Evolutionary conservation across 2,329 filamentous ascomycete genomes (phyloP), one percentile per base, ranked within the genome.

Genomic region (Ramularia endophylla): DNA sequence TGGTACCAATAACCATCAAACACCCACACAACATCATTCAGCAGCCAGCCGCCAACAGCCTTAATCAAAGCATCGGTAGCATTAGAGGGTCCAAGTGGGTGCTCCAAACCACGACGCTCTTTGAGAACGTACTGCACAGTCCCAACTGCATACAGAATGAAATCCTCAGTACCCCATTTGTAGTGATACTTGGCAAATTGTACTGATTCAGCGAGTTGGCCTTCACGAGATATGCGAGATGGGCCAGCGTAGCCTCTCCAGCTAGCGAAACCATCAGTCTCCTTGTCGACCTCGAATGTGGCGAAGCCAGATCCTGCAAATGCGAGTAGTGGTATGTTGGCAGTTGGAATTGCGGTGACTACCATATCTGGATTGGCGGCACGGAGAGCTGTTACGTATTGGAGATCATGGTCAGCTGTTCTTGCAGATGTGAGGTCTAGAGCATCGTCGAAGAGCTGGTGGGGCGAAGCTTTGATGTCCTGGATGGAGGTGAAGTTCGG

Each of bases 241-340:
- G 50, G 47, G 15, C 47, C 41, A 4, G 61, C 46, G 43, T 63
- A 67, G 5, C 64, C 64, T 18, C 62, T 52, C 64, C 60, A 67
- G 38, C 57, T 57, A 13, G 63, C 46, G 30, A 61, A 61, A 4
- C 62, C 59, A 38, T 68, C 65, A 3, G 58, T 57, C 15, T 63
- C 55, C 3, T 57, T 57, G 51, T 69, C 66, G 6, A 63, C 50
- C 20, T 62, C 56, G 8, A 59, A 61, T 7, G 53, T 53, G 11
- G 68, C 68, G 48, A 60, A 58, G 8, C 68, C 68, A 4, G 68
- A 61, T 1, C 57, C 58, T 5, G 67, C 66, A 41, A 70, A 72
- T 28, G 62, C 54, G 17, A 65, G 60, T 9, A 71, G 54, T 18
- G 62, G 61, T 40, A 59, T 52, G 41, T 67, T 69, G 41, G 15